Evolutionary conservation across 2,329 filamentous ascomycete species (phyloP).

Genomic region (Cladosporium phlei): DNA sequence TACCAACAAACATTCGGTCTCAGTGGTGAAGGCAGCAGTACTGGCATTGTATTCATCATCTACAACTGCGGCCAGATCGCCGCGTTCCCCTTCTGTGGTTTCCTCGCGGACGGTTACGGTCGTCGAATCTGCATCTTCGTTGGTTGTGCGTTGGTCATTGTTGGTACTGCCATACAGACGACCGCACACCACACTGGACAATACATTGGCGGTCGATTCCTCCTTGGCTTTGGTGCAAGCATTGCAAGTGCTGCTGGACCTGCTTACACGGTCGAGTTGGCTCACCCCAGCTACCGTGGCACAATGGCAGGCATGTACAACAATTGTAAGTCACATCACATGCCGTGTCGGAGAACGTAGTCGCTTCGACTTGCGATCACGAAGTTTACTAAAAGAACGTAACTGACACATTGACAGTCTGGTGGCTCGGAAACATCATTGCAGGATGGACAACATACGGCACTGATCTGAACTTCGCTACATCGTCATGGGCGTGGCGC

Average conservation of each 20-base stretch:
- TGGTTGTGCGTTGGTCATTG: conserved; percentile 49
- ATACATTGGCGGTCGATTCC: conserved; percentile 49
- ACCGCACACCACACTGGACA: conserved; percentile 45
- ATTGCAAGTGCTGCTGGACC: conserved; percentile 58
- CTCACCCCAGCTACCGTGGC: conserved; percentile 58
- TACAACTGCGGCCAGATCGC: conserved; percentile 50
- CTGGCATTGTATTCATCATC: conserved; percentile 42
- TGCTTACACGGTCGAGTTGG: conserved; percentile 57
- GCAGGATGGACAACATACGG: conserved; percentile 49
- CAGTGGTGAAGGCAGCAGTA: conserved; percentile 44
- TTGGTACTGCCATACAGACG: conserved; percentile 48
- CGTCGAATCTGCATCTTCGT: conserved; percentile 54
- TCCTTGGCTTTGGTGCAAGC: conserved; percentile 40
- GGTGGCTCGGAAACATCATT: conserved; percentile 48
- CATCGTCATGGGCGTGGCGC: conserved; percentile 42
- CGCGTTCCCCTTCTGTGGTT: conserved; percentile 43
- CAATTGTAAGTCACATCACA: conserved; percentile 22
- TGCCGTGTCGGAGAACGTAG: background rate
- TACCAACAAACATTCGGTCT: conserved; percentile 50
- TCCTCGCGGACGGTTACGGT: conserved; percentile 41
- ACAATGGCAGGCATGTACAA: conserved; percentile 56
- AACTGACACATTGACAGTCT: conserved; percentile 20
- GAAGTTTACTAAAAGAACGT: background rate
- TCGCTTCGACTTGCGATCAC: background rate
- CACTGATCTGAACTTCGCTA: conserved; percentile 20